Base-by-base conservation (phyloP, 2,329 filamentous ascomycete genomes). In the Neobulgaria alba region DNA sequence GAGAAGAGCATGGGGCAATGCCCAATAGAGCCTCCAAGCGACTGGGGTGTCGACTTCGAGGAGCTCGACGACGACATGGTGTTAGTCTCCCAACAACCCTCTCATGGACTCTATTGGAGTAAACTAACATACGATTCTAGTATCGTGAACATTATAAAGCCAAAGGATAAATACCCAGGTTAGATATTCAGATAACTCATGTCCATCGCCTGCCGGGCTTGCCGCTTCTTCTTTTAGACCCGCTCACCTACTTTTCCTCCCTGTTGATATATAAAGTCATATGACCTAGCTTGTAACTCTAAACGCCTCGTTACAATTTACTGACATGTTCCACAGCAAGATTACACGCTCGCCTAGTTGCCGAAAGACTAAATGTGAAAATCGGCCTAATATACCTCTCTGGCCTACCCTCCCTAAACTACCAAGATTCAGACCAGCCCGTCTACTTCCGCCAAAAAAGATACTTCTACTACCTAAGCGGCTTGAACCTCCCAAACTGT, bases 391-490 rank as follows among this genome's bases (percentile, higher is more conserved):
- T 80, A 36, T 78, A 75, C 51, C 67, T 80, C 16, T 63, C 65
- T 23, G 75, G 75, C 17, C 63, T 69, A 37, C 63, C 67, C 3
- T 67, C 66, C 3, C 58, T 64, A 32, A 64, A 67, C 39, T 67
- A 68, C 48, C 71, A 75, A 43, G 76, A 81, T 51, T 77, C 73
- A 19, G 77, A 81, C 46, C 70, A 75, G 63, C 61, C 64, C 41
- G 64, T 64, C 15, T 63, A 66, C 4, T 79, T 79, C 51, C 67
- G 75, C 10, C 76, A 80, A 54, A 66, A 68, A 47, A 68, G 76
- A 16, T 79, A 78, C 54, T 79, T 79, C 52, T 77, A 74, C 58
- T 79, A 79, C 49, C 55, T 79, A 33, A 72, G 66, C 41, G 75
- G 75, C 41, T 60, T 66, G 16, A 63, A 75, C 39, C 68, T 73